A percentile compares a stretch with the other conserved stretches of the same genome.
These are phyloP conservation scores for Flueggea neowawraea DNA, from an alignment of 441 rosid species.

Conservation along the genomic window DNA sequence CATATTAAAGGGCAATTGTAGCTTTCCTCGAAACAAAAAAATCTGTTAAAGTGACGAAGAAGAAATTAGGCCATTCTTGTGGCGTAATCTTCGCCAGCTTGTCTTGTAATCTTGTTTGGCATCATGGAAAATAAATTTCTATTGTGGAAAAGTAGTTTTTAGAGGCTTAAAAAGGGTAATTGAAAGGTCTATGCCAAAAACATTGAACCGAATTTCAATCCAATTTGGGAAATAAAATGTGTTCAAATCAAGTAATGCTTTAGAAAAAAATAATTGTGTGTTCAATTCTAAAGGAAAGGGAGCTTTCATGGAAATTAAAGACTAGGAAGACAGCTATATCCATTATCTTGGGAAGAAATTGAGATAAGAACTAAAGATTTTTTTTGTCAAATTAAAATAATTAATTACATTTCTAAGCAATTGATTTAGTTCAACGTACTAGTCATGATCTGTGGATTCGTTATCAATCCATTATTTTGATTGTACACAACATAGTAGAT, in stretches of 20 bases:
- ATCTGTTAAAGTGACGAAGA: constrained; percentile 16
- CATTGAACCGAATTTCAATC: constrained; percentile 1
- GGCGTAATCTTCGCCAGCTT: constrained; percentile 24
- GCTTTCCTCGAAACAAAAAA: constrained; percentile 8
- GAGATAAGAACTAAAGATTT: background rate
- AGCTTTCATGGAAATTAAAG: background rate
- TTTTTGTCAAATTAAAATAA: background rate
- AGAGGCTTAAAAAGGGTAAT: background rate
- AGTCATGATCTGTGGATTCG: too few relatives aligned
- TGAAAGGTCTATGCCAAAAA: constrained; percentile 8
- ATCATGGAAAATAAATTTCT: background rate
- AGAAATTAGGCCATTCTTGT: constrained; percentile 21
- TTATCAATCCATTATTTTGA: too few relatives aligned
- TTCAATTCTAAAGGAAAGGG: constrained; percentile 11
- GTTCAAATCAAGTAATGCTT: background rate
- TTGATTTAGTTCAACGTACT: background rate
- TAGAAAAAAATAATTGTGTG: constrained; percentile 3
- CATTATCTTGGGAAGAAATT: background rate
- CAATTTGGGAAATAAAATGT: constrained; percentile 11
- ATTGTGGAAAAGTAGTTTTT: background rate
- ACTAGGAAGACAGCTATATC: background rate
- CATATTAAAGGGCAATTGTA: constrained; percentile 26
- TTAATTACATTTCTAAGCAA: background rate
- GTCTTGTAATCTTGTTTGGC: constrained; percentile 17
- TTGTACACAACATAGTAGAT: too few relatives aligned